Conservation (phyloP, 2,329 filamentous ascomycete genomes). For the Gaeumannomyces tritici region DNA sequence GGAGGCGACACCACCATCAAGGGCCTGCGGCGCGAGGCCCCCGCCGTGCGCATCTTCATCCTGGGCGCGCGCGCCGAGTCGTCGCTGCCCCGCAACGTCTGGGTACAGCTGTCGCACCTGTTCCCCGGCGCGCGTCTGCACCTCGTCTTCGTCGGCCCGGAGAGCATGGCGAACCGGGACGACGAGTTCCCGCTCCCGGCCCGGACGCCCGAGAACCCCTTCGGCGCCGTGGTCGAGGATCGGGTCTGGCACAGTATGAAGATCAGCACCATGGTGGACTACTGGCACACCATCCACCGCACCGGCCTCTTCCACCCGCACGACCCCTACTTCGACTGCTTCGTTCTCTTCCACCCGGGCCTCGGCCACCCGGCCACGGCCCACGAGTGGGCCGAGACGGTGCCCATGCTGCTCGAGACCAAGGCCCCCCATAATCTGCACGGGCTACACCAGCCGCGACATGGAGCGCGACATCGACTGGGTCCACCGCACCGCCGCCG, state of each 20-base stretch:
- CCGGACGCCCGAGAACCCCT: conserved; percentile 78
- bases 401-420: conserved; percentile 85
- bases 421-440: conserved; percentile 91
- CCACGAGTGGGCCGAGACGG: conserved; percentile 87
- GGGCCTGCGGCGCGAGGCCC: conserved; percentile 73
- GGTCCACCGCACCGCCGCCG: conserved; percentile 74
- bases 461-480: conserved; percentile 89
- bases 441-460: conserved; percentile 91
- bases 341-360: conserved; percentile 93
- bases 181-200: conserved; percentile 84
- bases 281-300: conserved; percentile 93
- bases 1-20: conserved; percentile 68
- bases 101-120: conserved; percentile 88
- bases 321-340: conserved; percentile 97
- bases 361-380: conserved; percentile 88
- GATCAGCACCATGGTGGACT: conserved; percentile 95
- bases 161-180: conserved; percentile 91
- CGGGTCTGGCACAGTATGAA: conserved; percentile 83
- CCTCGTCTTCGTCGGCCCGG: conserved; percentile 88
- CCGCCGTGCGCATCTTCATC: conserved; percentile 84
- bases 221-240: conserved; percentile 89
- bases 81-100: conserved; percentile 84
- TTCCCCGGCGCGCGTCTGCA: conserved; percentile 91
- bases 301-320: conserved; percentile 87
- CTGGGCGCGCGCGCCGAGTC: conserved; percentile 96